These are phyloP conservation scores for Cucurbita moschata DNA, from an alignment of 306 rosid species.

Conservation along the genomic window DNA sequence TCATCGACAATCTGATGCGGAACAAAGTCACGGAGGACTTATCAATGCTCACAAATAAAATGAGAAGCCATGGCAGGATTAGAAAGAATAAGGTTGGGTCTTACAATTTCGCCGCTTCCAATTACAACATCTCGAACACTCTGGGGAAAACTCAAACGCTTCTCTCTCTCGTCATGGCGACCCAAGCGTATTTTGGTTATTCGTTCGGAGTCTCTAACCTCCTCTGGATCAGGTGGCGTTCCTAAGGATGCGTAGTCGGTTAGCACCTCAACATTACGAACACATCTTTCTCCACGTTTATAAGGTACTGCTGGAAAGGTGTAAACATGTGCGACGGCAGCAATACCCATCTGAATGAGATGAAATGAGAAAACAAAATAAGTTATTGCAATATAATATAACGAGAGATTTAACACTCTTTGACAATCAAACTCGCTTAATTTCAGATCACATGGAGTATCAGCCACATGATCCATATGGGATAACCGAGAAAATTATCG, in stretches of 20 bases:
- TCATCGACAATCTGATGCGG: constrained; percentile 76
- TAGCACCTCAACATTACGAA: constrained; percentile 87
- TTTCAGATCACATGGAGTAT: constrained; percentile 1
- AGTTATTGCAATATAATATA: no score
- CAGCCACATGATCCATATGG: background rate
- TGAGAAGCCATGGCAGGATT: constrained; percentile 7
- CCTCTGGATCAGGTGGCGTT: constrained; percentile 80
- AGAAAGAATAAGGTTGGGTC: constrained; percentile 13
- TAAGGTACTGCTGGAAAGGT: constrained; percentile 92
- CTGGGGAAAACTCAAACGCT: constrained; percentile 62
- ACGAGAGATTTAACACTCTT: no score
- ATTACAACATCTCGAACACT: constrained; percentile 85
- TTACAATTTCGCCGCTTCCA: constrained; percentile 96
- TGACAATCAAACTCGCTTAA: background rate
- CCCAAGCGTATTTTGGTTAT: constrained; percentile 38
- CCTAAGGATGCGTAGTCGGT: constrained; percentile 82
- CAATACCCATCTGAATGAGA: constrained; percentile 83
- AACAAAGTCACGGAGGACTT: background rate
- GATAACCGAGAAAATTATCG: background rate
- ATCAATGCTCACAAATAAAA: background rate
- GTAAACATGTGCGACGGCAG: constrained; percentile 87
- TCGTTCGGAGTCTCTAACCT: constrained; percentile 79
- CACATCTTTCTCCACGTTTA: constrained; percentile 94
- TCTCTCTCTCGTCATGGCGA: constrained; percentile 49
- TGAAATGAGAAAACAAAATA: background rate